phyloP scores from a whole-genome alignment of 2,329 filamentous ascomycete genomes.

The Rhynchosporium graminicola region DNA sequence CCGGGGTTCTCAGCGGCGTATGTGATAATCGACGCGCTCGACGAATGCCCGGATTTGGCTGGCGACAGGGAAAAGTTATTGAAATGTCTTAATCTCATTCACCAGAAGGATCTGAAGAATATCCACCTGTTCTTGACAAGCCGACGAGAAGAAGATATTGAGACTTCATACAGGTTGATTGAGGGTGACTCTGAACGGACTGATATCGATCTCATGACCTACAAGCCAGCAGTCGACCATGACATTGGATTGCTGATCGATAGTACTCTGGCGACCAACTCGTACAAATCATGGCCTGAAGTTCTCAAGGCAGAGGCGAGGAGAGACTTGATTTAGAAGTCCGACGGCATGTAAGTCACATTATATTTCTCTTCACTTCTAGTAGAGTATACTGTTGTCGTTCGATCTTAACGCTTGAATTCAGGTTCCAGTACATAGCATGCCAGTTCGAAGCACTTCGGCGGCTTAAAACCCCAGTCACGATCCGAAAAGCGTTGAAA shows the following conservation, averaged over 20 bases:
- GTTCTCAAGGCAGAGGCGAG: conserved; percentile 8
- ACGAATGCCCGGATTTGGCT: conserved; percentile 10
- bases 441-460: not conserved
- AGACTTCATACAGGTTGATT: not conserved
- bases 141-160: not conserved
- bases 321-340: conserved; percentile 4
- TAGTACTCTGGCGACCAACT: not conserved
- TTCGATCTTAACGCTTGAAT: not conserved
- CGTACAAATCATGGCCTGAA: conserved; percentile 8
- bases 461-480: not conserved
- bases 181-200: not conserved
- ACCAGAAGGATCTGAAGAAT: not conserved
- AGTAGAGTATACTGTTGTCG: not conserved
- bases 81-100: not conserved
- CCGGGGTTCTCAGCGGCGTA: conserved; percentile 24
- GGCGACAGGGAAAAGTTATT: not conserved
- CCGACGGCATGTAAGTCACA: conserved; percentile 22
- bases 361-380: not conserved
- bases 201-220: conserved; percentile 6
- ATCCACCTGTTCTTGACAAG: not conserved
- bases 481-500: not conserved
- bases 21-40: conserved; percentile 16
- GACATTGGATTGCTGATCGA: conserved; percentile 18
- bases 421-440: not conserved
- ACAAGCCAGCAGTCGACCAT: not conserved